Base-by-base conservation (phyloP, 495 filamentous ascomycete species). In the Penicillium canescens region DNA sequence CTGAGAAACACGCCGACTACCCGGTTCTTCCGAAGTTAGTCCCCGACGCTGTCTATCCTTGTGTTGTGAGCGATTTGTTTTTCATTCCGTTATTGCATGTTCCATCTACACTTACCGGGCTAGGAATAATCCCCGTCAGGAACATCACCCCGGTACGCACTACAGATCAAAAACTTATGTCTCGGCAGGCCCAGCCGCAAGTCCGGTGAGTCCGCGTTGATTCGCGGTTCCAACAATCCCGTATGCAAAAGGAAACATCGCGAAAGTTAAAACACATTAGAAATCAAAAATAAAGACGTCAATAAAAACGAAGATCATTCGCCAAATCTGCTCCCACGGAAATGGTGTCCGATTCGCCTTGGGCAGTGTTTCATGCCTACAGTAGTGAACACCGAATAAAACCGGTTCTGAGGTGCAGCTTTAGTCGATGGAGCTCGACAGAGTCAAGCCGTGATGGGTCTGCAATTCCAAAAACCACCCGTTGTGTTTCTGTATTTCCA, bases 381-480 rank as follows among this genome's bases (percentile, higher is more conserved):
- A 14, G 28, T 31, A 31, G 28, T 31, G 28, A 31, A 31, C 23
- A 24, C 2, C 8, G 31, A 42, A 8, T 43, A 36, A 51, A 43
- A 51, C 28, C 28, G 49, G 40, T 50, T 50, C 10, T 34, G 16
- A 7, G 37, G 14, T 43, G 39, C 49, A 51, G 33, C 21, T 24
- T 18, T 42, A 42, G 14, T 34, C 4, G 3, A 48, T 28, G 21
- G 6, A 36, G 24, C 33, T 46, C 18, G 44, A 46, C 14, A 37
- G 21, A 23, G 20, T 18, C 18, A 31, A 31, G 7, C 24, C 24
- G 24, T 26, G 24, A 26, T 26, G 24, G 24, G 24, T 26, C 8
- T 24, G 13, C 4, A 8, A 21, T 6, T n/a, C 4, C 23, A 18
- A 18, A 18, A 18, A 18, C 31, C 18, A n/a, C 44, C 16, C 3